A percentile compares a stretch with the other conserved stretches of the same genome.
These are phyloP conservation scores for Nicotiana paniculata DNA, from an alignment of 257 asterid genomes.

Conservation along the genomic window DNA sequence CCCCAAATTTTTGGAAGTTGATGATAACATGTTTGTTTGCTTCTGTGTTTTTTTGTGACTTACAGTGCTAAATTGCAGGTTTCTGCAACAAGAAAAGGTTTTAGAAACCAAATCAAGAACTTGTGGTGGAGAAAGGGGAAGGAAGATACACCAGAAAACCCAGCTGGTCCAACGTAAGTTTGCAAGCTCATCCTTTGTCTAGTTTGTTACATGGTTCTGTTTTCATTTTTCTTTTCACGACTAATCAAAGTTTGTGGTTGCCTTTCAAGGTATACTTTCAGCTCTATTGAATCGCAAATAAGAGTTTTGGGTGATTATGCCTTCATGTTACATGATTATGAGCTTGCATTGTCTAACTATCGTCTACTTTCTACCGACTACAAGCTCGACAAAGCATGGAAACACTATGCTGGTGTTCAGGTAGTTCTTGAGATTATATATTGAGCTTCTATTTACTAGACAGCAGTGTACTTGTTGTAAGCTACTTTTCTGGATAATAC, in stretches of 20 bases:
- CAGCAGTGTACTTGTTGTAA: background rate
- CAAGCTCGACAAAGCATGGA: slow-evolving; percentile 98
- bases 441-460: background rate
- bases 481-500: background rate
- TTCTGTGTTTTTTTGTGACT: background rate
- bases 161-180: slow-evolving; percentile 57
- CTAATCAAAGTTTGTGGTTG: slow-evolving; percentile 33
- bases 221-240: slow-evolving; percentile 13
- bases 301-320: slow-evolving; percentile 96
- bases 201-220: slow-evolving; percentile 17
- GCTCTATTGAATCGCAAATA: slow-evolving; percentile 91
- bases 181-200: slow-evolving; percentile 17
- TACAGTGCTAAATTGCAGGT: slow-evolving; percentile 42
- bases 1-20: background rate
- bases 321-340: slow-evolving; percentile 95
- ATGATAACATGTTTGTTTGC: background rate
- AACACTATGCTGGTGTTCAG: slow-evolving; percentile 95
- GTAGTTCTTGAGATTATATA: slow-evolving; percentile 28
- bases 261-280: slow-evolving; percentile 79
- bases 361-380: slow-evolving; percentile 86
- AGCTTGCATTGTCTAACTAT: slow-evolving; percentile 95
- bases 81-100: slow-evolving; percentile 96
- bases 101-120: slow-evolving; percentile 93
- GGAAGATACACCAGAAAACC: slow-evolving; percentile 74
- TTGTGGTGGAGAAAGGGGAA: slow-evolving; percentile 99